Percentiles rank a stretch among this genome's conserved stretches.
These are phyloP conservation scores for Saccharomycopsis sp. DNA, from an alignment of 805 yeast genomes.

Conservation along the genomic window DNA sequence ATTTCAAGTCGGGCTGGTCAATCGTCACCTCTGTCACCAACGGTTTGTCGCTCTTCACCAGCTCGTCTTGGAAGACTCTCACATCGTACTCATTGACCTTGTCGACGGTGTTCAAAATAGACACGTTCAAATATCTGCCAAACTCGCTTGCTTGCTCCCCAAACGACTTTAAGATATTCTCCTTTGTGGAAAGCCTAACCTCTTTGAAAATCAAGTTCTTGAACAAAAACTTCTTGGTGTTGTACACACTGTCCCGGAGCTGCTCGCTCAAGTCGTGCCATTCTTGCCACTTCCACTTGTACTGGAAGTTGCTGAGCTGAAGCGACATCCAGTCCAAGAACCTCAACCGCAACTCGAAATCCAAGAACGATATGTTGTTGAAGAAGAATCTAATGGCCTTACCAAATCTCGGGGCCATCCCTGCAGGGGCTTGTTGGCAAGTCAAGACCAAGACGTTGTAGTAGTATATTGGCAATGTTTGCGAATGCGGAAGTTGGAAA, in stretches of 20 bases:
- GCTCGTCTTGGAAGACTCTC: slow-evolving; percentile 26
- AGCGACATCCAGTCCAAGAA: slow-evolving; percentile 87
- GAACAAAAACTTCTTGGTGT: slow-evolving; percentile 68
- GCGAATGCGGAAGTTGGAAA: slow-evolving; percentile 61
- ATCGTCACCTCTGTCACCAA: slow-evolving; percentile 20
- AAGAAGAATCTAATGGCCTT: slow-evolving; percentile 82
- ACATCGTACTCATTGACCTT: slow-evolving; percentile 32
- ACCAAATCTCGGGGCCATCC: slow-evolving; percentile 92
- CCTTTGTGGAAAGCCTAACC: slow-evolving; percentile 68
- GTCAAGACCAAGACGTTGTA: slow-evolving; percentile 80
- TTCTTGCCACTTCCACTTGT: slow-evolving; percentile 97
- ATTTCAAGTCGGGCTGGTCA: slow-evolving; percentile 25
- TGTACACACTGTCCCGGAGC: slow-evolving; percentile 40
- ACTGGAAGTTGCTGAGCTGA: slow-evolving; percentile 88
- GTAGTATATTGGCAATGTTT: slow-evolving; percentile 67
- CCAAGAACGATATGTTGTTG: slow-evolving; percentile 53
- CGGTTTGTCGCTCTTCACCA: slow-evolving; percentile 5
- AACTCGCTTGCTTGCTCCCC: slow-evolving; percentile 40
- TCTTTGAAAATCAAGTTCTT: slow-evolving; percentile 77
- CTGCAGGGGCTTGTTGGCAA: slow-evolving; percentile 69
- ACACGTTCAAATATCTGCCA: slow-evolving; percentile 37
- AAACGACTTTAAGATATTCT: slow-evolving; percentile 62
- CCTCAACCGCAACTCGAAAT: slow-evolving; percentile 64
- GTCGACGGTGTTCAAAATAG: slow-evolving; percentile 29
- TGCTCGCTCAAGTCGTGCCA: slow-evolving; percentile 62